These are phyloP conservation scores for Phytophthora podocarpi DNA, from an alignment of 352 stramenopile genomes.

Conservation along the genomic window DNA sequence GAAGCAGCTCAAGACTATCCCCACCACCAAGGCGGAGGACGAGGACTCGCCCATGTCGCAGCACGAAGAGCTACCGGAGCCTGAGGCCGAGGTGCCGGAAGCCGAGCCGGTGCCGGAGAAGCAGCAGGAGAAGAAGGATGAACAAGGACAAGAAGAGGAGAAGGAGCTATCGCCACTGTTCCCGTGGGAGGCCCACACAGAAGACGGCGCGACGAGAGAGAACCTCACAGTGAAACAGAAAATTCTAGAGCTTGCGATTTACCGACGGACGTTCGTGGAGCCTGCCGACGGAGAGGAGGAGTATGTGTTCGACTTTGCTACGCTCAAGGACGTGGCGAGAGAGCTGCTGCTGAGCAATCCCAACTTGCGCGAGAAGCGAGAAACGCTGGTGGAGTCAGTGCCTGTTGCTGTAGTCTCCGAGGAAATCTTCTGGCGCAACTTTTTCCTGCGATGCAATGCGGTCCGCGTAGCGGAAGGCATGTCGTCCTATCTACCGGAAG, in stretches of 20 bases:
- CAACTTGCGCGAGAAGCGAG: slow-evolving; percentile 66
- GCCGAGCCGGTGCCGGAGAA: slow-evolving; percentile 9
- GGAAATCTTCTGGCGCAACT: slow-evolving; percentile 72
- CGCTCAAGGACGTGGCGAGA: slow-evolving; percentile 50
- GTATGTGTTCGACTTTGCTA: slow-evolving; percentile 62
- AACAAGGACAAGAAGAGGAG: slow-evolving; percentile 3
- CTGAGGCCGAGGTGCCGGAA: slow-evolving; percentile 28
- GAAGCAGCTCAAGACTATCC: slow-evolving; percentile 28
- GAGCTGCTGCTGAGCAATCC: slow-evolving; percentile 62
- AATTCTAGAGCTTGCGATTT: slow-evolving; percentile 67
- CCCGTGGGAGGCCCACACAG: slow-evolving; percentile 53
- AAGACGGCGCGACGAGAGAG: slow-evolving; percentile 43
- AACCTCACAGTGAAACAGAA: slow-evolving; percentile 47
- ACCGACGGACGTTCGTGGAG: slow-evolving; percentile 67
- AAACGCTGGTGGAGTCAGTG: slow-evolving; percentile 43
- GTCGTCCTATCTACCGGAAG: slow-evolving; percentile 58
- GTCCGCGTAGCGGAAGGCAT: slow-evolving; percentile 42
- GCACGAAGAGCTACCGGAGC: slow-evolving; percentile 21
- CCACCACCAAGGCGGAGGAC: slow-evolving; percentile 31
- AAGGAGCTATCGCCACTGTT: slow-evolving; percentile 34
- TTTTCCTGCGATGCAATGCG: slow-evolving; percentile 73
- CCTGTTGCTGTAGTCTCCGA: slow-evolving; percentile 49
- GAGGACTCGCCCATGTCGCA: slow-evolving; percentile 36
- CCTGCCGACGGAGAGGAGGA: slow-evolving; percentile 62
- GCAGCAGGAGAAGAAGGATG: slow-evolving; percentile 7